These are phyloP conservation scores for Fusarium chuoi DNA, from an alignment of 2,329 filamentous ascomycete genomes.

Conservation along the genomic window DNA sequence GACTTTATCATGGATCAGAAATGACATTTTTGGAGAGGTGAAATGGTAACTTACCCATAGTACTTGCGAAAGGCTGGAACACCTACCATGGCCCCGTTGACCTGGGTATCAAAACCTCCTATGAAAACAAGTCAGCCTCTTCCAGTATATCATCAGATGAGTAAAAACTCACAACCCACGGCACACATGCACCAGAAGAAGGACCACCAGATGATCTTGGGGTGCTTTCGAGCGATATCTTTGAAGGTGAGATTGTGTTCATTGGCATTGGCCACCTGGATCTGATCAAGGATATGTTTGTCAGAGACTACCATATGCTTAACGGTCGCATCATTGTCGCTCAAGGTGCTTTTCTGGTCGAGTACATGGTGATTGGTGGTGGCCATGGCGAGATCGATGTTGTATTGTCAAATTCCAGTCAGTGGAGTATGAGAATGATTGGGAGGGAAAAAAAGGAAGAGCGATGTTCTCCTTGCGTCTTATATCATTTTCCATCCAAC, in stretches of 20 bases:
- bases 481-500: neutral
- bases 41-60: neutral
- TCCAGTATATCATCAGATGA: neutral
- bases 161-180: fast-evolving
- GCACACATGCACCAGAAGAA: neutral
- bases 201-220: neutral
- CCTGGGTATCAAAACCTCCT: neutral
- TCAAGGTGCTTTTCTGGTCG: neutral
- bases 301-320: neutral
- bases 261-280: neutral
- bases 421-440: neutral
- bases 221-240: neutral
- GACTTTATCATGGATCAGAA: neutral
- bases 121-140: neutral
- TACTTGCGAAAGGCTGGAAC: neutral
- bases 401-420: neutral
- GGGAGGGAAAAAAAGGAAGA: neutral
- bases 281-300: neutral
- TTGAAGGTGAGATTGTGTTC: neutral
- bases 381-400: neutral
- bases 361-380: neutral
- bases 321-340: neutral
- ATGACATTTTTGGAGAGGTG: neutral
- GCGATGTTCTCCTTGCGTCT: neutral
- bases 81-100: neutral